Conservation (phyloP, 2,329 filamentous ascomycete species). For the Colletotrichum sublineola region DNA sequence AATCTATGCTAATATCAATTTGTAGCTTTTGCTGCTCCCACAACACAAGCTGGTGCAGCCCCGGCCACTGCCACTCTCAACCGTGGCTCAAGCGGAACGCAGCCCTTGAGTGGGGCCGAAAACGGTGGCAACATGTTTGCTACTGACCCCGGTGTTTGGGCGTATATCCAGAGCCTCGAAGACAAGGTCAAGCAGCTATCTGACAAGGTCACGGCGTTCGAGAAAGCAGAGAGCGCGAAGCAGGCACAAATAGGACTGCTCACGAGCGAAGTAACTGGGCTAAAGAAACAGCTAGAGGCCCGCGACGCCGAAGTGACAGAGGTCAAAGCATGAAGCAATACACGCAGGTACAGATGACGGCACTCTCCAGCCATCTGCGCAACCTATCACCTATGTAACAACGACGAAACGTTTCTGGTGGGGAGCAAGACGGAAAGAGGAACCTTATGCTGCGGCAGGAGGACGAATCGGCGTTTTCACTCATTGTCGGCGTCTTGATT, state of each 20-base stretch:
- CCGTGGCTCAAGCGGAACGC: constrained; percentile 61
- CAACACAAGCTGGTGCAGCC: constrained; percentile 46
- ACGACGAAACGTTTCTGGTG: constrained; percentile 39
- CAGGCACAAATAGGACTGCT: constrained; percentile 54
- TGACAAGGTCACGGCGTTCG: constrained; percentile 56
- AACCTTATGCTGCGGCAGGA: constrained; percentile 23
- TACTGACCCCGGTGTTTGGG: constrained; percentile 75
- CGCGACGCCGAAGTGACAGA: constrained; percentile 35
- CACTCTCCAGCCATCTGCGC: constrained; percentile 30
- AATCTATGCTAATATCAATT: constrained; percentile 2
- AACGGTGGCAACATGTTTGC: constrained; percentile 78
- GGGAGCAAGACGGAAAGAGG: constrained; percentile 20
- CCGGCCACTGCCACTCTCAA: constrained; percentile 45
- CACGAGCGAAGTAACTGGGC: constrained; percentile 51
- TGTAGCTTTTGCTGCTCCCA: constrained; percentile 38
- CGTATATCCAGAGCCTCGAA: constrained; percentile 79
- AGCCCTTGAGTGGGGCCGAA: constrained; percentile 68
- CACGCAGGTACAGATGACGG: constrained; percentile 20
- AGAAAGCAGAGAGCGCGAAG: constrained; percentile 54
- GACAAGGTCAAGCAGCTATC: constrained; percentile 64
- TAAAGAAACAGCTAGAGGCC: constrained; percentile 51
- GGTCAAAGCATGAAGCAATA: constrained; percentile 32
- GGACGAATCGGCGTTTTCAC: constrained; percentile 43
- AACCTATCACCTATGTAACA: constrained; percentile 41
- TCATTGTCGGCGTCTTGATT: constrained; percentile 42